Evolutionary conservation across 495 filamentous ascomycete species (phyloP), one percentile per base, ranked within the genome.

Genomic region (Coniosporium apollinis): DNA sequence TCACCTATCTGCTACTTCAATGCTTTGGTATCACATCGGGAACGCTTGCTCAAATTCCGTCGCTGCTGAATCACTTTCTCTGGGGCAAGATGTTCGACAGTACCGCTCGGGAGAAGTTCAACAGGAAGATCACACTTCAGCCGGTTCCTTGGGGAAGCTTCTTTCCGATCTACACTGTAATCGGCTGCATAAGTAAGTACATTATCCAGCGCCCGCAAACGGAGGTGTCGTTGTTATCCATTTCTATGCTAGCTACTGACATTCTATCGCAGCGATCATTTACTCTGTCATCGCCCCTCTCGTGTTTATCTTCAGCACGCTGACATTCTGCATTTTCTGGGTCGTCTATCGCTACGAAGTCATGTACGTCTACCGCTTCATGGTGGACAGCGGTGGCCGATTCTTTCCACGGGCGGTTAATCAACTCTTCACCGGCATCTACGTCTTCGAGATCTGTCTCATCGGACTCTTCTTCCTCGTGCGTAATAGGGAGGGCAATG

Each of bases 1-100:
- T 94, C 62, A 84, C 82, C 3, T 97, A 97, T 63, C 84, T 97
- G 74, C 74, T 96, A 52, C 72, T 97, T 14, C 91, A 94, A 50
- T 82, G 85, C 11, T 66, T 97, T 47, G 80, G 80, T 39, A 79
- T 79, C 46, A 91, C 83, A 56, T 86, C 87, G 18, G 85, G 82
- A 48, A 82, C 82, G 9, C 63, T 97, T 9, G 64, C 93, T n/a
- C 91, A 97, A 48, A 72, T 92, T 32, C 68, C 69, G 19, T 71
- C 69, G 19, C 59, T 93, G 11, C 54, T 84, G 30, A 64, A 78
- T 41, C 91, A 83, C 71, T 94, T 85, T 46, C 55, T 94, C 28
- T 56, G 86, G 16, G 70, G 74, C 8, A 77, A 76, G 8, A 57
- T 93, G 1, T 43, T 89, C 33, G 91, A 97, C 57, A 80, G 59